These are phyloP conservation scores for Russula emetica DNA, from an alignment of 768 basidiomycete species.

Conservation along the genomic window DNA sequence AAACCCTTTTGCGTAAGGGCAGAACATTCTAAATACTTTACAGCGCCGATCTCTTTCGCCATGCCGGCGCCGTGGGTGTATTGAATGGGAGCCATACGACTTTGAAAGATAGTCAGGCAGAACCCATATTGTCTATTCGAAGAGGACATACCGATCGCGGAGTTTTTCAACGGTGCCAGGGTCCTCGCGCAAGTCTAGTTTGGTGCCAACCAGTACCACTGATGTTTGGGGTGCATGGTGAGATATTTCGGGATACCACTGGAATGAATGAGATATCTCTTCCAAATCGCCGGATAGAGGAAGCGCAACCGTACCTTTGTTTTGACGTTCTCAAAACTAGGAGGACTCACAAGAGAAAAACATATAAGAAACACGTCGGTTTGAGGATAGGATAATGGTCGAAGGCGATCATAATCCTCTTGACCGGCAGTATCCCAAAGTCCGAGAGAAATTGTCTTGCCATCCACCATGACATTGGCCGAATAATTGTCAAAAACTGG, in stretches of 20 bases:
- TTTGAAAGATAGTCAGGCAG: slow-evolving; percentile 33
- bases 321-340: slow-evolving; percentile 97
- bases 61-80: slow-evolving; percentile 89
- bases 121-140: not conserved
- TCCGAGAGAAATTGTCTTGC: slow-evolving; percentile 96
- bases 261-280: slow-evolving; percentile 14
- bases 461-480: slow-evolving; percentile 98
- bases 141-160: slow-evolving; percentile 66
- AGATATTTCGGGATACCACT: slow-evolving; percentile 97
- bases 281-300: slow-evolving; percentile 4
- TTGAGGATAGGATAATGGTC: slow-evolving; percentile 97
- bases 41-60: slow-evolving; percentile 90
- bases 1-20: slow-evolving; percentile 97
- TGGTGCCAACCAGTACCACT: slow-evolving; percentile 92
- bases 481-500: slow-evolving; percentile 98
- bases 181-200: slow-evolving; percentile 96
- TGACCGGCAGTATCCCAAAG: slow-evolving; percentile 99
- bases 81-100: slow-evolving; percentile 91
- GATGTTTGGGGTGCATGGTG: slow-evolving; percentile 96
- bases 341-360: slow-evolving; percentile 96
- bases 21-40: slow-evolving; percentile 95
- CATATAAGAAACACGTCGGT: slow-evolving; percentile 99
- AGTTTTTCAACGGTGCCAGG: slow-evolving; percentile 88
- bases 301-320: slow-evolving; percentile 62
- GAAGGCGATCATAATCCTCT: slow-evolving; percentile 97